Conservation (phyloP, 176 grass and related monocot species). For the Oryza officinalis region DNA sequence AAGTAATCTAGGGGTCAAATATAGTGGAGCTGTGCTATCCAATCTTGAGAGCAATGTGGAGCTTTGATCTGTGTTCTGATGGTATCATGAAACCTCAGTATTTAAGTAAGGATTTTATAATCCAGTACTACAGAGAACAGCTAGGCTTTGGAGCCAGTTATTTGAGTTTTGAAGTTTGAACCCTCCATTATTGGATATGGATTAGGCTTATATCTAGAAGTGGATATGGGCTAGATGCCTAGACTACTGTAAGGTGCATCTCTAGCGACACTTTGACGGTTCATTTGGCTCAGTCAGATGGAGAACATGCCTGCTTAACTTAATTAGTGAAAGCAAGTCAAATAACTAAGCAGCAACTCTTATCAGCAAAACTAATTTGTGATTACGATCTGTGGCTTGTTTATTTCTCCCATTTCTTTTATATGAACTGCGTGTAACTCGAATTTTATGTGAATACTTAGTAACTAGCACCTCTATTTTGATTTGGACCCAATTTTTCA, state of each 20-base stretch:
- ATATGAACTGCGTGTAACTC: neutral
- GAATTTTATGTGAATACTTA: neutral
- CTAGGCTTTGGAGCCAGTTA: no score
- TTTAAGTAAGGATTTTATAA: no score
- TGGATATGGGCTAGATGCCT: neutral
- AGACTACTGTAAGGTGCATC: neutral
- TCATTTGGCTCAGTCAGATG: no score
- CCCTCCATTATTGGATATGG: no score
- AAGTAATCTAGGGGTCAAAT: neutral
- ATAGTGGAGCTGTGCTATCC: neutral
- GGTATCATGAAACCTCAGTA: no score
- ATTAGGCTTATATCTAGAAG: no score
- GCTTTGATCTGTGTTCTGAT: no score
- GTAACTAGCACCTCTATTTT: neutral
- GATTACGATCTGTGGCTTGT: neutral
- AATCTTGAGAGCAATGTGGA: neutral
- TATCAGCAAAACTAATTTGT: neutral
- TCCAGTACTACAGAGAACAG: no score
- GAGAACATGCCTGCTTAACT: no score
- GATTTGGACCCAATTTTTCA: neutral
- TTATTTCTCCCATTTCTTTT: neutral
- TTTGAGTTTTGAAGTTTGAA: no score
- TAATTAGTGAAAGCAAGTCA: no score
- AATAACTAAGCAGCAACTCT: neutral
- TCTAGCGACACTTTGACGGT: neutral